A percentile compares a stretch with the other conserved stretches of the same genome.
These are phyloP conservation scores for Dactylellina parvicollis DNA, from an alignment of 2,329 filamentous ascomycete species.

Conservation along the genomic window DNA sequence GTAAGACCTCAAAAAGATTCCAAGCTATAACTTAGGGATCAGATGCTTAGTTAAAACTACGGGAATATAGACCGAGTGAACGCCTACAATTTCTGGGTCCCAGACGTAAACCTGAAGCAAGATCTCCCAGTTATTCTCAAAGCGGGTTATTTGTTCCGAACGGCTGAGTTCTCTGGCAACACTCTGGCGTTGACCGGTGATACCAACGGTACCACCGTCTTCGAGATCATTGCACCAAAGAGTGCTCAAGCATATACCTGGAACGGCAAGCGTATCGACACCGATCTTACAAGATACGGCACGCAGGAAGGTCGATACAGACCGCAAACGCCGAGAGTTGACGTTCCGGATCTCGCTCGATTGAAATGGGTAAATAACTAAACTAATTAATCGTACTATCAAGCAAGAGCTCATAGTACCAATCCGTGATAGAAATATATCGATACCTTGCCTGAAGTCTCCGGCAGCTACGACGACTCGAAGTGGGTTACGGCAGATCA, in stretches of 20 bases:
- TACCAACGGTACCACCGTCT: slow-evolving; percentile 73
- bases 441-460: slow-evolving; percentile 76
- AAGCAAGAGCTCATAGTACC: background rate
- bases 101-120: slow-evolving; percentile 63
- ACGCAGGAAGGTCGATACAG: slow-evolving; percentile 66
- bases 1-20: slow-evolving; percentile 60
- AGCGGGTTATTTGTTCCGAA: slow-evolving; percentile 73
- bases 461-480: slow-evolving; percentile 73
- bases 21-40: slow-evolving; percentile 44
- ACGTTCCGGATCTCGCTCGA: slow-evolving; percentile 68
- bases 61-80: slow-evolving; percentile 67
- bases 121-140: slow-evolving; percentile 67
- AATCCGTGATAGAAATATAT: slow-evolving; percentile 67
- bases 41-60: slow-evolving; percentile 57
- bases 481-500: slow-evolving; percentile 72
- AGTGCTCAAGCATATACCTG: slow-evolving; percentile 69
- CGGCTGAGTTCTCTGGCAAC: slow-evolving; percentile 67
- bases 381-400: background rate
- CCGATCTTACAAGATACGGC: slow-evolving; percentile 64
- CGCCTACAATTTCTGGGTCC: slow-evolving; percentile 76
- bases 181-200: slow-evolving; percentile 74
- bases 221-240: slow-evolving; percentile 73
- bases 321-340: slow-evolving; percentile 66
- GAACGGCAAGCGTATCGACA: slow-evolving; percentile 66
- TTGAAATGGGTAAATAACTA: slow-evolving; percentile 66